Evolutionary conservation across 331 rosid species (phyloP).

Genomic region (Cydonia oblonga): DNA sequence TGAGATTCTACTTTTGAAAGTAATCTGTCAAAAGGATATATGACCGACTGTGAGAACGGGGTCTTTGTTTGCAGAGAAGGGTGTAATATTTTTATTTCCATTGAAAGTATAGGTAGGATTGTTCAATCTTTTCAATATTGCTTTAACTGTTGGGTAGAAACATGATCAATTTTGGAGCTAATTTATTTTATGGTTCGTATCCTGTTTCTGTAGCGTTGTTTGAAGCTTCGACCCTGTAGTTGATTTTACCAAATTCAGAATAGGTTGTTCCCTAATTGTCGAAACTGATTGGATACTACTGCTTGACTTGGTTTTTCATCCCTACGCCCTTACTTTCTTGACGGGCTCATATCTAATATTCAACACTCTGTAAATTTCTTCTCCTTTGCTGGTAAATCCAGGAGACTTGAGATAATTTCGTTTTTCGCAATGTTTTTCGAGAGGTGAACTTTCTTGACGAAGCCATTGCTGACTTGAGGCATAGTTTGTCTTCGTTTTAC

Average conservation of each 20-base stretch:
- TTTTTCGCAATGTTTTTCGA: too few relatives aligned
- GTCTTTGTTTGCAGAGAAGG: conserved; percentile 11
- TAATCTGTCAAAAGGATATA: not conserved
- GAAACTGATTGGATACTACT: too few relatives aligned
- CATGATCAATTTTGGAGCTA: conserved; percentile 6
- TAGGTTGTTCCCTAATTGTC: not conserved
- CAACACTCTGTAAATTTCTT: not conserved
- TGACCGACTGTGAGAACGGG: conserved; percentile 13
- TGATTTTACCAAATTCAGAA: not conserved
- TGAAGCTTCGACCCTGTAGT: not conserved
- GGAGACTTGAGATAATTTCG: not conserved
- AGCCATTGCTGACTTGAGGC: not conserved
- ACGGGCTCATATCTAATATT: not conserved
- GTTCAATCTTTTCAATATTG: conserved; percentile 4
- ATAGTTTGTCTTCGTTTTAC: not conserved
- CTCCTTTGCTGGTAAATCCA: not conserved
- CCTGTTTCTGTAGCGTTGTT: not conserved
- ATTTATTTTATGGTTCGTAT: not conserved
- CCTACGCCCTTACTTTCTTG: not conserved
- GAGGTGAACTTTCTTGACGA: not conserved
- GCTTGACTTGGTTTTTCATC: too few relatives aligned
- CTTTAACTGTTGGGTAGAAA: conserved; percentile 6
- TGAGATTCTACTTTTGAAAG: conserved; percentile 1
- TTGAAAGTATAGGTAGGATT: conserved; percentile 15
- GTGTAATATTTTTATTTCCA: conserved; percentile 13